Evolutionary conservation across 495 filamentous ascomycete species (phyloP).

Genomic region (Bryoglossum gracile): DNA sequence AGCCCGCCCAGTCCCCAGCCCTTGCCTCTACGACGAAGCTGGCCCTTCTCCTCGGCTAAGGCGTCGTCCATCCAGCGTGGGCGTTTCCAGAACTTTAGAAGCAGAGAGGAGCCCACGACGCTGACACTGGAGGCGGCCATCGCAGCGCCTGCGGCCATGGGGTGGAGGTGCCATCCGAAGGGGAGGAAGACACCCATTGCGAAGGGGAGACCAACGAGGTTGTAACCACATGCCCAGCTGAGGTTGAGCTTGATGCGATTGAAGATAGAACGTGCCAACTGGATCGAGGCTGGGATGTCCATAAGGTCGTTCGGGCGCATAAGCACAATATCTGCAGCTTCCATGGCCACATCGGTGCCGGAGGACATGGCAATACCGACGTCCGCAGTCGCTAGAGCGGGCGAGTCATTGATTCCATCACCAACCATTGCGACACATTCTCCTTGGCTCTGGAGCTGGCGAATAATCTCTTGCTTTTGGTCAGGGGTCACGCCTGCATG

Average conservation of each 20-base stretch:
- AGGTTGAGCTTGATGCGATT: slow-evolving; percentile 89
- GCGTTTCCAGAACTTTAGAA: slow-evolving; percentile 81
- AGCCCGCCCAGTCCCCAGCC: slow-evolving; percentile 40
- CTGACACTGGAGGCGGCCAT: slow-evolving; percentile 90
- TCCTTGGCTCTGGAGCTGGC: slow-evolving; percentile 61
- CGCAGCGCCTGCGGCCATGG: slow-evolving; percentile 89
- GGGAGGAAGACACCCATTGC: slow-evolving; percentile 95
- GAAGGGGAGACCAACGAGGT: slow-evolving; percentile 85
- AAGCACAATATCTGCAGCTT: slow-evolving; percentile 91
- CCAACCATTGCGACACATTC: slow-evolving; percentile 92
- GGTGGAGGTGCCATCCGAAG: slow-evolving; percentile 78
- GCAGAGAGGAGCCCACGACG: slow-evolving; percentile 75
- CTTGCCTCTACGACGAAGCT: slow-evolving; percentile 33
- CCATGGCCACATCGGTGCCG: slow-evolving; percentile 96
- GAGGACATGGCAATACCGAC: slow-evolving; percentile 88
- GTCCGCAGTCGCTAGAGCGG: slow-evolving; percentile 84
- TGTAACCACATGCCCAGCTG: slow-evolving; percentile 87
- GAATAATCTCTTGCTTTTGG: slow-evolving; percentile 81
- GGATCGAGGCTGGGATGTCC: slow-evolving; percentile 77
- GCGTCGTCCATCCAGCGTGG: slow-evolving; percentile 84
- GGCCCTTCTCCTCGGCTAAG: slow-evolving; percentile 48
- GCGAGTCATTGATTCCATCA: slow-evolving; percentile 98
- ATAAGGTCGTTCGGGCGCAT: slow-evolving; percentile 91
- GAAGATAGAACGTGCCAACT: slow-evolving; percentile 82
- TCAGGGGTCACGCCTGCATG: slow-evolving; percentile 78